A percentile compares a stretch with the other conserved stretches of the same genome.
Conservation (phyloP, 768 basidiomycete species). For the Kwoniella sp. region DNA sequence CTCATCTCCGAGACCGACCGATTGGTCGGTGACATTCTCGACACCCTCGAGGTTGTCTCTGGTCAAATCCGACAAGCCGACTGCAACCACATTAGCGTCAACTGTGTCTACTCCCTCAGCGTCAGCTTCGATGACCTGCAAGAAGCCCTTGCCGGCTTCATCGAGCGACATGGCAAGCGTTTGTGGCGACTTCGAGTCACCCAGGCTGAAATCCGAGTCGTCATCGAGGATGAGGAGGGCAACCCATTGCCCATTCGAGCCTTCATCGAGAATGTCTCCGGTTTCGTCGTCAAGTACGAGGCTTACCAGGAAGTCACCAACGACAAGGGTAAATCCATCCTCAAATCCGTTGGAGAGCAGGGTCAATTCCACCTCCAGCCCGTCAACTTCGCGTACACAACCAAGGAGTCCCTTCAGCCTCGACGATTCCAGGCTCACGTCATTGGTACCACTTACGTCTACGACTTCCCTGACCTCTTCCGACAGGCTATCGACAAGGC, state of each 20-base stretch:
- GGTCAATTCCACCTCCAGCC: slow-evolving; percentile 95
- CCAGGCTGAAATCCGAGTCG: slow-evolving; percentile 93
- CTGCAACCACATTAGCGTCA: slow-evolving; percentile 98
- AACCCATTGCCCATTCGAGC: slow-evolving; percentile 95
- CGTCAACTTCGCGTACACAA: slow-evolving; percentile 88
- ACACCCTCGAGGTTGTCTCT: slow-evolving; percentile 90
- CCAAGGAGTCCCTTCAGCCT: slow-evolving; percentile 96
- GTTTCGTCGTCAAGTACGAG: slow-evolving; percentile 97
- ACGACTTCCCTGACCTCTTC: slow-evolving; percentile 99
- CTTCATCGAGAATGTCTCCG: slow-evolving; percentile 97
- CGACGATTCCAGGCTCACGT: slow-evolving; percentile 99
- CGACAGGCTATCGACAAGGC: slow-evolving; percentile 92
- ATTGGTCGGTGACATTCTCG: slow-evolving; percentile 87
- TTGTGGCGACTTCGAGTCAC: slow-evolving; percentile 98
- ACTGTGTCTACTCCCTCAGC: slow-evolving; percentile 94
- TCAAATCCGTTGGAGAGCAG: slow-evolving; percentile 97
- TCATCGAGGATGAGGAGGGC: slow-evolving; percentile 90
- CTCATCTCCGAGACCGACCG: slow-evolving; percentile 98
- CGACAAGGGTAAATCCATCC: slow-evolving; percentile 89
- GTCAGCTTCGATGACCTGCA: slow-evolving; percentile 96
- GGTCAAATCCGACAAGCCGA: slow-evolving; percentile 88
- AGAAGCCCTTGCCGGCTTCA: slow-evolving; percentile 96
- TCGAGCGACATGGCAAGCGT: slow-evolving; percentile 96
- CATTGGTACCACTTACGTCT: slow-evolving; percentile 96
- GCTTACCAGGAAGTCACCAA: slow-evolving; percentile 97